Conservation (phyloP, 73 alveolate species). For the Paramecium bursaria region DNA sequence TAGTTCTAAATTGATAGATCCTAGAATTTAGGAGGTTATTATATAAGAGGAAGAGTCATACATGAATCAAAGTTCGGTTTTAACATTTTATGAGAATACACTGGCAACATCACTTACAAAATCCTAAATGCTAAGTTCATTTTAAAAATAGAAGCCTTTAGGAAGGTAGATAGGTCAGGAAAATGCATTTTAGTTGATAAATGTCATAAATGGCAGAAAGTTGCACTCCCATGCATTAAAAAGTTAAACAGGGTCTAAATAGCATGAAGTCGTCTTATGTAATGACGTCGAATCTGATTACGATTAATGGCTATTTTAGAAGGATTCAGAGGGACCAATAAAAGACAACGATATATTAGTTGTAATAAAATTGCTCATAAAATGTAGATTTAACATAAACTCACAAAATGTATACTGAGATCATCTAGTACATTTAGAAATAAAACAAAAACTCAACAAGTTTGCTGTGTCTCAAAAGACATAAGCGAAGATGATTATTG, state of each 20-base stretch:
- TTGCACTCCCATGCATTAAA: conserved; percentile 57
- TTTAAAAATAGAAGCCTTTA: background rate
- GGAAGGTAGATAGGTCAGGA: background rate
- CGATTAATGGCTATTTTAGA: background rate
- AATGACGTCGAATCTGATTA: background rate
- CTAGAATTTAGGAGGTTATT: too few relatives aligned
- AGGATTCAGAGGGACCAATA: background rate
- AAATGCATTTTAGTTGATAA: background rate
- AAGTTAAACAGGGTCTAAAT: background rate
- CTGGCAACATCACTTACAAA: too few relatives aligned
- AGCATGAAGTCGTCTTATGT: background rate
- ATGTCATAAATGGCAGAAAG: conserved; percentile 38
- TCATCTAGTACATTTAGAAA: background rate
- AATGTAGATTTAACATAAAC: background rate
- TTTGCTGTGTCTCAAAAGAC: background rate
- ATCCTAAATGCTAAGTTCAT: too few relatives aligned
- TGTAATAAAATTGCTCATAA: background rate
- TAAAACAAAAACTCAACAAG: background rate
- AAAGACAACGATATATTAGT: background rate
- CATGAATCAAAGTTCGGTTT: too few relatives aligned
- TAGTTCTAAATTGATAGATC: too few relatives aligned
- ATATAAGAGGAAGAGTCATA: too few relatives aligned
- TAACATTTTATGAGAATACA: too few relatives aligned
- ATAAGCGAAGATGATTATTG: background rate
- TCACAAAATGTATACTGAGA: background rate